Percentiles rank a stretch among this genome's conserved stretches.
Conservation (phyloP, 2,329 filamentous ascomycete species). For the Aspergillus sp. region DNA sequence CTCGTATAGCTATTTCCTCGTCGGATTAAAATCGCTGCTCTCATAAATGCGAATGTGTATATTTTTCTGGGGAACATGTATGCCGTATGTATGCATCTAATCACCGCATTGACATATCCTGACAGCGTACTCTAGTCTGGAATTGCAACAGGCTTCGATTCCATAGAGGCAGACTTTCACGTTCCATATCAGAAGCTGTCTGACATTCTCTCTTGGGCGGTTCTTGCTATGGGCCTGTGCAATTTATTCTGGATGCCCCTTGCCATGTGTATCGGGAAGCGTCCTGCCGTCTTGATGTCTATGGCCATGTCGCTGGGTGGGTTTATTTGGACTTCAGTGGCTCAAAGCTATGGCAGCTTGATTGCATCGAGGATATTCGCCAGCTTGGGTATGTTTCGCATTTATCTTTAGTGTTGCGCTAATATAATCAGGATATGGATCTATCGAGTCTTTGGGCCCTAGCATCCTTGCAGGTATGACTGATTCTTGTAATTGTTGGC, state of each 20-base stretch:
- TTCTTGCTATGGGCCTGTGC: constrained; percentile 22
- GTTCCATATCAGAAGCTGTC: constrained; percentile 11
- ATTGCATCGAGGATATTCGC: constrained; percentile 28
- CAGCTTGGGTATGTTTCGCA: constrained; percentile 18
- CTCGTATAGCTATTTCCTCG: too few species aligned
- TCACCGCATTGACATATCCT: background rate
- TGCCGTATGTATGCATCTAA: constrained; percentile 7
- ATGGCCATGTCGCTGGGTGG: constrained; percentile 26
- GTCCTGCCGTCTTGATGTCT: constrained; percentile 27
- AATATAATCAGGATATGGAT: constrained; percentile 14
- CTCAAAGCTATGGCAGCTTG: constrained; percentile 25
- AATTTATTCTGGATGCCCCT: constrained; percentile 33
- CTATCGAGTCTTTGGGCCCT: constrained; percentile 29
- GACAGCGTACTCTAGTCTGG: constrained; percentile 12
- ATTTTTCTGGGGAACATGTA: constrained; percentile 28
- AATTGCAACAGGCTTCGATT: constrained; percentile 18
- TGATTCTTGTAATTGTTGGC: background rate
- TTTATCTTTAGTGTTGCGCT: background rate
- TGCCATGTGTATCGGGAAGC: constrained; percentile 34
- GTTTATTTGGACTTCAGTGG: constrained; percentile 27
- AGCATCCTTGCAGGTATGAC: constrained; percentile 25
- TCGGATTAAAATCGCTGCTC: constrained; percentile 6
- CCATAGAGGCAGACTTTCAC: constrained; percentile 15
- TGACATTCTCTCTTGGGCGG: constrained; percentile 17
- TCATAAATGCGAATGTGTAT: constrained; percentile 22